Evolutionary conservation across 345 rosid genomes (phyloP).

Genomic region (Eucalyptus regnans): DNA sequence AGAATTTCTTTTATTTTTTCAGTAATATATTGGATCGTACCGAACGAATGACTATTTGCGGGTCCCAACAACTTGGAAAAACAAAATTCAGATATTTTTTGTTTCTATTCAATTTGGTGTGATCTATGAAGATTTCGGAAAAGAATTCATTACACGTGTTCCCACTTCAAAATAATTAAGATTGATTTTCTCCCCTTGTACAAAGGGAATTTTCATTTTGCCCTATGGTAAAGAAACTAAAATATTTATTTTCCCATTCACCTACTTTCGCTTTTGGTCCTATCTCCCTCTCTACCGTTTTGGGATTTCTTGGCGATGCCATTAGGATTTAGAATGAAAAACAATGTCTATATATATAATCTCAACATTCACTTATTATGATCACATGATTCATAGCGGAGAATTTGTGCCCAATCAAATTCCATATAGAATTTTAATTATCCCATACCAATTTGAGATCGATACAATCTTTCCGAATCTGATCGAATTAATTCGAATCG

Average conservation of each 20-base stretch:
- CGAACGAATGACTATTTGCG: not conserved
- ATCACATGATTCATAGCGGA: not conserved
- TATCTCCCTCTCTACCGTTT: not conserved
- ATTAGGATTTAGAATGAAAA: not conserved
- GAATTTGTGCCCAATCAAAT: not conserved
- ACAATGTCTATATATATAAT: not conserved
- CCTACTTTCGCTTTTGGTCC: not conserved
- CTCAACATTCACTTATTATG: not conserved
- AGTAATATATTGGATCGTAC: not conserved
- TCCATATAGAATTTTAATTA: not conserved
- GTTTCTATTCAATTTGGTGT: not conserved
- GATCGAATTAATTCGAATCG: not conserved
- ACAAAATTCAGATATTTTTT: not conserved
- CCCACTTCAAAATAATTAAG: not conserved
- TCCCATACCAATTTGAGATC: accelerated
- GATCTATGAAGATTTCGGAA: not conserved
- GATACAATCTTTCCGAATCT: not conserved
- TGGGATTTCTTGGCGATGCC: accelerated
- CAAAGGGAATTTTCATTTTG: not conserved
- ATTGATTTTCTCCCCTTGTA: not conserved
- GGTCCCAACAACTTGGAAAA: not conserved
- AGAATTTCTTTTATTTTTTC: not conserved
- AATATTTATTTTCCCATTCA: not conserved
- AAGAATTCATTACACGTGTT: not conserved
- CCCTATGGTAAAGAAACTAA: not conserved